Evolutionary conservation across 2,329 filamentous ascomycete species (phyloP).

Genomic region (Ascosphaera apis): DNA sequence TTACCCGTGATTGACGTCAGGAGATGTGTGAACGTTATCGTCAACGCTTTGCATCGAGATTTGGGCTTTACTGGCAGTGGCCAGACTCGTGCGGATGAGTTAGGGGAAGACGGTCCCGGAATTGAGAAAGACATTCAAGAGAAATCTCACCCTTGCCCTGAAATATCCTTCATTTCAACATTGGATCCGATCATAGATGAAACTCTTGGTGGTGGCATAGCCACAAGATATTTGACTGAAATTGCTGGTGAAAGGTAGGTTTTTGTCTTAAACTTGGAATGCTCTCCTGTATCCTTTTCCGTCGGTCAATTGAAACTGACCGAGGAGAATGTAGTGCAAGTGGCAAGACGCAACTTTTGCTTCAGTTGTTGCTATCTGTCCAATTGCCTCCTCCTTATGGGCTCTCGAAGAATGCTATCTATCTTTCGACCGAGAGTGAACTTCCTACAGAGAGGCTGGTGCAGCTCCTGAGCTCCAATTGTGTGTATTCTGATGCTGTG

Average conservation of each 20-base stretch:
- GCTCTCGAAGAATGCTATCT: constrained; percentile 52
- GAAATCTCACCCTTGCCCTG: constrained; percentile 12
- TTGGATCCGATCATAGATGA: constrained; percentile 51
- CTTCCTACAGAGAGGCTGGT: constrained; percentile 60
- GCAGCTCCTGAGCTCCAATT: constrained; percentile 52
- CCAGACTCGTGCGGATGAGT: constrained; percentile 7
- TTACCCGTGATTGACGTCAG: constrained; percentile 62
- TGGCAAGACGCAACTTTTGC: constrained; percentile 85
- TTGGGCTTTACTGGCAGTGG: constrained; percentile 18
- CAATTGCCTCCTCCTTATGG: constrained; percentile 58
- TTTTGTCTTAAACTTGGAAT: constrained; percentile 1
- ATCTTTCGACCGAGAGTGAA: constrained; percentile 79
- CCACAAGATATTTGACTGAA: constrained; percentile 62
- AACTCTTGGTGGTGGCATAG: constrained; percentile 55
- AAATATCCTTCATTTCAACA: constrained; percentile 45
- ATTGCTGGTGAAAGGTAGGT: constrained; percentile 65
- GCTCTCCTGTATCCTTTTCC: not conserved
- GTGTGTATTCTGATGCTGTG: constrained; percentile 28
- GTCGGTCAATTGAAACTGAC: constrained; percentile 1
- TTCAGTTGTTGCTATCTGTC: constrained; percentile 59
- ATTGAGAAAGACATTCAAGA: constrained; percentile 12
- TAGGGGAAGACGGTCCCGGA: constrained; percentile 7
- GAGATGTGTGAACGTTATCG: constrained; percentile 43
- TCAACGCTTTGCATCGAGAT: constrained; percentile 43
- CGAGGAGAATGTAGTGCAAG: constrained; percentile 35